Percentiles rank a stretch among this genome's conserved stretches.
phyloP scores from a whole-genome alignment of 768 basidiomycete species.

The Auricularia auricula-judae region DNA sequence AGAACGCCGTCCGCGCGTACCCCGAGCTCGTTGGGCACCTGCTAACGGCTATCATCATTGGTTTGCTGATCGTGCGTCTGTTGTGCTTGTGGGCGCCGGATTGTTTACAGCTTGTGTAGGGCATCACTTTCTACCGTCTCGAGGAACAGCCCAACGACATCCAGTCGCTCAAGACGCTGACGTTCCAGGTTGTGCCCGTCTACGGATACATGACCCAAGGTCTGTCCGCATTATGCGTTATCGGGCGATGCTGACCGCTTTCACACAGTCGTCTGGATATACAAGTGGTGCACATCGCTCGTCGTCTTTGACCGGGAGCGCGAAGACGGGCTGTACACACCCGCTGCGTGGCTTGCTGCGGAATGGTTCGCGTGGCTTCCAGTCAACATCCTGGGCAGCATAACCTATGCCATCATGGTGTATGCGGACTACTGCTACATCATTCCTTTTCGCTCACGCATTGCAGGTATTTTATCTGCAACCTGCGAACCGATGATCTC shows the following conservation, averaged over 20 bases:
- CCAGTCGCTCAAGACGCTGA: conserved; percentile 19
- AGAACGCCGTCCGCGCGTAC: conserved; percentile 15
- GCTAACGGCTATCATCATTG: conserved; percentile 13
- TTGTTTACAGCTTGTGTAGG: conserved; percentile 11
- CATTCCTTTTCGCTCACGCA: not conserved
- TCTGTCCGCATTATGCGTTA: not conserved
- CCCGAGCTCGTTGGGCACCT: conserved; percentile 15
- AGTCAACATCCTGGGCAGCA: conserved; percentile 23
- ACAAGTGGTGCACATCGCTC: conserved; percentile 24
- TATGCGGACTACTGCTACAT: not conserved
- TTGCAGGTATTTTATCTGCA: conserved; percentile 19
- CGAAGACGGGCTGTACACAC: conserved; percentile 23
- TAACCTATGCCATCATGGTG: conserved; percentile 12
- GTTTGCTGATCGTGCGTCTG: conserved; percentile 9
- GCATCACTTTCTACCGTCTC: conserved; percentile 27
- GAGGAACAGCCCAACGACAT: conserved; percentile 20
- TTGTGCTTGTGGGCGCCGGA: conserved; percentile 17
- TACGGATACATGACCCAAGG: conserved; percentile 20
- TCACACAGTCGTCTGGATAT: conserved; percentile 18
- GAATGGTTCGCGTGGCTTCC: conserved; percentile 27
- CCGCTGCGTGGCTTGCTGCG: conserved; percentile 27
- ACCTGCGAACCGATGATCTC: conserved; percentile 24
- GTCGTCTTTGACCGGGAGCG: conserved; percentile 36
- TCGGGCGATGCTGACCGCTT: not conserved
- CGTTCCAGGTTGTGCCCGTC: conserved; percentile 18